Base-by-base conservation (phyloP, 2,329 filamentous ascomycete genomes). In the Rhynchosporium secalis region DNA sequence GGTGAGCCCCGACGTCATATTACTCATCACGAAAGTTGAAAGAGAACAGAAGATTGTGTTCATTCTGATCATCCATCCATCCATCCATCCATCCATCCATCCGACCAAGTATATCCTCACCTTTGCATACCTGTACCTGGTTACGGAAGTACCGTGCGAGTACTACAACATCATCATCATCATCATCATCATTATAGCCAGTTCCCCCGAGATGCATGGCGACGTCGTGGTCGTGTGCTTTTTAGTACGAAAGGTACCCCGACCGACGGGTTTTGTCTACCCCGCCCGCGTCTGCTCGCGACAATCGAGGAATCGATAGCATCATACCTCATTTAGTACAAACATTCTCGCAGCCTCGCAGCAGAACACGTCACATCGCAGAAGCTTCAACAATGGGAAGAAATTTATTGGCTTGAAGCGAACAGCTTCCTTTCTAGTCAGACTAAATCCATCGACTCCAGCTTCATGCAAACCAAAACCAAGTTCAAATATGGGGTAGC, bases 281-380 rank as follows among this genome's bases (percentile, higher is more conserved):
- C 41, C 41, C 41, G 41, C 41, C n/a, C 47, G 36, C 56, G 52
- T 41, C 45, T 61, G 48, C 56, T 33, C 15, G 29, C 43, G 46
- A 52, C 33, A 40, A 41, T 41, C 20, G 20, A 20, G 20, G 20
- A 20, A 20, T 10, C 8, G 9, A 41, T n/a, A 45, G 26, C 12
- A 31, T 28, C 13, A 15, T 15, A 43, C 40, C 15, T 33, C 28
- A 56, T n/a, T 9, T n/a, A 20, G 43, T 8, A 28, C 15, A 20
- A 4, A 31, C 5, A 12, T 8, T 9, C 31, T 3, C 3, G 20
- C 15, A 15, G 26, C 45, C 56, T 13, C 29, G 15, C 29, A 43
- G 59, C 59, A 62, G 49, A 40, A 56, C 43, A 60, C 63, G 64
- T 65, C 64, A 65, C 55, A 40, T 57, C 45, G 43, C 58, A 61